Evolutionary conservation across 345 rosid species (phyloP).

Genomic region (Arabis alpina): DNA sequence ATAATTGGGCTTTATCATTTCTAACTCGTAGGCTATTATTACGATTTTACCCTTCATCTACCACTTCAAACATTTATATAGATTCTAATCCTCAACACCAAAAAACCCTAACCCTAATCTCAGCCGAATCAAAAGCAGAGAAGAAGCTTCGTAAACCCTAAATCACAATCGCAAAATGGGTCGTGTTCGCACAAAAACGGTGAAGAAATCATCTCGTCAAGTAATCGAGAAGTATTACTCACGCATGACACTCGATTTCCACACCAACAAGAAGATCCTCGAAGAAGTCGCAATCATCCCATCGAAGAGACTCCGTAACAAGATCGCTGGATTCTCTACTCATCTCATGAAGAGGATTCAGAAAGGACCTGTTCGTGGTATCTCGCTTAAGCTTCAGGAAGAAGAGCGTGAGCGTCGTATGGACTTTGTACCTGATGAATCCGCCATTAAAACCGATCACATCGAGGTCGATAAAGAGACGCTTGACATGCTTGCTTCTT

Average conservation of each 20-base stretch:
- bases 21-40: not conserved
- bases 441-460: slow-evolving; percentile 64
- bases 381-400: slow-evolving; percentile 74
- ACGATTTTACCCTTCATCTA: slow-evolving; percentile 15
- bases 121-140: slow-evolving; percentile 17
- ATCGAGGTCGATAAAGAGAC: slow-evolving; percentile 76
- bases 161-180: slow-evolving; percentile 48
- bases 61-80: not conserved
- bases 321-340: slow-evolving; percentile 76
- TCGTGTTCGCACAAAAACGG: slow-evolving; percentile 75
- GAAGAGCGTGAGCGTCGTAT: slow-evolving; percentile 82
- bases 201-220: slow-evolving; percentile 72
- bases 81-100: not conserved
- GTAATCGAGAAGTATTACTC: slow-evolving; percentile 76
- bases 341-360: slow-evolving; percentile 76
- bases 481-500: slow-evolving; percentile 65
- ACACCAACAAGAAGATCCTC: slow-evolving; percentile 71
- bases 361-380: slow-evolving; percentile 75
- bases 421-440: slow-evolving; percentile 74
- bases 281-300: slow-evolving; percentile 75
- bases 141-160: not conserved
- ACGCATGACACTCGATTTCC: slow-evolving; percentile 69
- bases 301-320: slow-evolving; percentile 71
- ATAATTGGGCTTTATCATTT: slow-evolving; percentile 27
- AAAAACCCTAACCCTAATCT: slow-evolving; percentile 31